Evolutionary conservation across 2,329 filamentous ascomycete species (phyloP), one percentile per base, ranked within the genome.

Genomic region (Cytospora schulzeri): DNA sequence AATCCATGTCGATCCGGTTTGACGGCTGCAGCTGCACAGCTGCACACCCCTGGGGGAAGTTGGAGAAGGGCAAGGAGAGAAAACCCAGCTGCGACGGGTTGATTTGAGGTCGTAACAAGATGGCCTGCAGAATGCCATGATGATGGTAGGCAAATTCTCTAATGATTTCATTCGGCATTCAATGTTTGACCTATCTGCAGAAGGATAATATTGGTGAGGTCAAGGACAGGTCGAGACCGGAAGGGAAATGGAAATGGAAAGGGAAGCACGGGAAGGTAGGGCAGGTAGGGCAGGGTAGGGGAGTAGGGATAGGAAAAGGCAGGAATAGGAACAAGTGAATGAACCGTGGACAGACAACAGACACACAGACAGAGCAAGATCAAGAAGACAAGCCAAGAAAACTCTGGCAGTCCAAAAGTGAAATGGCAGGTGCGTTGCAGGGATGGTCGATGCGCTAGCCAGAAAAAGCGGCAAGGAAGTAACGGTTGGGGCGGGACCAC

Each of bases 351-450:
- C 12, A 35, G 29, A 2, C 12, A 22, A 33, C 53, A 55, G 19
- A 19, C 22, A n/a, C 29, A 55, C 52, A 11, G 31, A 31, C 52
- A 33, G 41, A 48, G 19, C n/a, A 48, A 24, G 45, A 48, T 9
- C 45, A 24, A 24, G n/a, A 48, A 48, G 45, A 48, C 17, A 48
- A 24, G 55, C 63, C 61, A 55, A 54, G 63, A 66, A 64, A 66
- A 66, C 59, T 63, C 57, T 63, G 64, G 64, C 52, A 35, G 58
- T 55, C 41, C 51, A 57, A 55, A 62, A 59, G 55, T 45, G 28
- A 53, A 45, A 54, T 63, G 60, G 64, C 64, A 60, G 64, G 62
- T 62, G 57, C 64, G 60, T 50, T 62, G 60, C 64, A 66, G 60
- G 64, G 60, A 62, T 66, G 60, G 60, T 51, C 57, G 38, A 52